phyloP scores from a whole-genome alignment of 768 basidiomycete genomes.

The Agaricus subrufescens region DNA sequence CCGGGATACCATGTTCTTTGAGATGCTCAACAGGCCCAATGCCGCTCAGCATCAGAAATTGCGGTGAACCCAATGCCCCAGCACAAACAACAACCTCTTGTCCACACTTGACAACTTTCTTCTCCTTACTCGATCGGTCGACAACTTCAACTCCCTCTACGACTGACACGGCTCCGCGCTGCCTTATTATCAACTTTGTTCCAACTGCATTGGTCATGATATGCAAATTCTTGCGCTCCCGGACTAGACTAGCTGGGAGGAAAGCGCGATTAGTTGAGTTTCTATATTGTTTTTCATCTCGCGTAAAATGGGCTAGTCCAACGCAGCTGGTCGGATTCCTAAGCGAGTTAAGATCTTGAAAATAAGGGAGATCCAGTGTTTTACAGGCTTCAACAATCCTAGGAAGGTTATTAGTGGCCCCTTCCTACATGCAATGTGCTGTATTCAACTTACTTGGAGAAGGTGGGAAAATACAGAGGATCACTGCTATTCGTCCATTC shows the following conservation, averaged over 20 bases:
- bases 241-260: slow-evolving; percentile 57
- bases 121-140: slow-evolving; percentile 26
- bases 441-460: slow-evolving; percentile 33
- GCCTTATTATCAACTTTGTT: slow-evolving; percentile 49
- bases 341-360: slow-evolving; percentile 57
- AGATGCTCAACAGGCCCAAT: slow-evolving; percentile 66
- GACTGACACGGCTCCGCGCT: slow-evolving; percentile 38
- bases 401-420: slow-evolving; percentile 13
- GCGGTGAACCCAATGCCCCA: slow-evolving; percentile 51
- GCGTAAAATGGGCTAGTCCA: slow-evolving; percentile 1
- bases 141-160: slow-evolving; percentile 53
- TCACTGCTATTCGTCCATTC: slow-evolving; percentile 42
- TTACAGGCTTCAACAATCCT: slow-evolving; percentile 49
- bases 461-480: slow-evolving; percentile 57
- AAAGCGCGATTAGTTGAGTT: slow-evolving; percentile 66
- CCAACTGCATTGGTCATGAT: slow-evolving; percentile 53
- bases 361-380: slow-evolving; percentile 50
- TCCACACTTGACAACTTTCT: slow-evolving; percentile 41
- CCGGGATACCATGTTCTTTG: slow-evolving; percentile 44
- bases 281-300: slow-evolving; percentile 41
- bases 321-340: slow-evolving; percentile 33
- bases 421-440: slow-evolving; percentile 8
- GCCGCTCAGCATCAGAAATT: slow-evolving; percentile 72
- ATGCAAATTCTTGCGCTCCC: slow-evolving; percentile 55
- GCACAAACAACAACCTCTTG: slow-evolving; percentile 55